phyloP scores from a whole-genome alignment of 768 basidiomycete genomes.

The Daedaleopsis sinensis region DNA sequence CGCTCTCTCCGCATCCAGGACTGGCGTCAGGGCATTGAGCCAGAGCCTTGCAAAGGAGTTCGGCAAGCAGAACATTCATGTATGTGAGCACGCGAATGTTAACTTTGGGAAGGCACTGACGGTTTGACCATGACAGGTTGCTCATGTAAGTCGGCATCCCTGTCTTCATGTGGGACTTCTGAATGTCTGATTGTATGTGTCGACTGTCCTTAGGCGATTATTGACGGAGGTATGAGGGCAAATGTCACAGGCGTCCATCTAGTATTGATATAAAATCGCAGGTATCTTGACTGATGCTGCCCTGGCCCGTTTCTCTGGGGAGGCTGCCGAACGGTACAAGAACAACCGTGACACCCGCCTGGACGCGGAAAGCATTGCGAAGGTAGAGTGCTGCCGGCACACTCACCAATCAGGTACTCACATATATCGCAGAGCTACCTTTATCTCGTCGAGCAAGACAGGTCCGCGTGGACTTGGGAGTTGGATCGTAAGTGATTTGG shows the following conservation, averaged over 20 bases:
- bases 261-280: background rate
- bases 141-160: constrained; percentile 51
- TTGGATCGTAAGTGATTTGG: constrained; percentile 71
- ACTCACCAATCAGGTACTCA: background rate
- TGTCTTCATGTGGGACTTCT: background rate
- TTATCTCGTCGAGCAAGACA: constrained; percentile 65
- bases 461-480: constrained; percentile 78
- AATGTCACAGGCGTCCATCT: no score
- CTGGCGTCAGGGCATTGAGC: constrained; percentile 39
- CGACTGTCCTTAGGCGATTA: constrained; percentile 53
- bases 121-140: constrained; percentile 43
- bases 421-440: constrained; percentile 53
- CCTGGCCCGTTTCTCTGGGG: constrained; percentile 24
- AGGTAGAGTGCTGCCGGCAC: constrained; percentile 39
- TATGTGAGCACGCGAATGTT: constrained; percentile 16
- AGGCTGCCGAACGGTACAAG: constrained; percentile 38
- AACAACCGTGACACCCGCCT: constrained; percentile 50
- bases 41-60: constrained; percentile 47
- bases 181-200: background rate
- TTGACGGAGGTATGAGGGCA: constrained; percentile 68
- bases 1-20: constrained; percentile 43
- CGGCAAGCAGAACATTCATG: constrained; percentile 46
- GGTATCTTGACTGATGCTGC: constrained; percentile 42
- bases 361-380: constrained; percentile 69
- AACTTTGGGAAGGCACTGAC: constrained; percentile 1